These are phyloP conservation scores for Nematocida homosporus DNA, from an alignment of 371 early-diverging fungal species.

Conservation along the genomic window DNA sequence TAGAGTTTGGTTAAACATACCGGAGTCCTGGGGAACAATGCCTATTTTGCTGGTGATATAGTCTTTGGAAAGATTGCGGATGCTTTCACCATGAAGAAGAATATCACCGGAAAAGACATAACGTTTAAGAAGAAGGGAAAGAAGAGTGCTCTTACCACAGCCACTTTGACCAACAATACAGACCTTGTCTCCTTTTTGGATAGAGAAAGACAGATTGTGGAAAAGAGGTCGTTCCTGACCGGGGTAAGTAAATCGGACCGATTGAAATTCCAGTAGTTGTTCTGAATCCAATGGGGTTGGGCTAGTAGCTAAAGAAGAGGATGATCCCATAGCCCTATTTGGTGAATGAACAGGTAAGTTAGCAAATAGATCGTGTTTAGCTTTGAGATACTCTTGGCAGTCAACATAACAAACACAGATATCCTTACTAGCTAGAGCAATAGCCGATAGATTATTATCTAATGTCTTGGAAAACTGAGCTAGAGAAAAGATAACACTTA, in stretches of 20 bases:
- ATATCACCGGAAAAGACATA: conserved; percentile 77
- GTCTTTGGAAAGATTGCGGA: conserved; percentile 70
- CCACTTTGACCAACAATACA: conserved; percentile 92
- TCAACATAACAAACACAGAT: conserved; percentile 29
- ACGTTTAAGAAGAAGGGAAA: conserved; percentile 74
- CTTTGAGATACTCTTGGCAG: conserved; percentile 27
- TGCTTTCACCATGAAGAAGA: conserved; percentile 73
- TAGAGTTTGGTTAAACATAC: conserved; percentile 75
- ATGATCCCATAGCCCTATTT: background rate
- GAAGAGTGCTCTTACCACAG: conserved; percentile 90
- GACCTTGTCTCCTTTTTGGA: conserved; percentile 70
- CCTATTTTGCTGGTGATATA: conserved; percentile 73
- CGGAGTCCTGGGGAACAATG: conserved; percentile 80
- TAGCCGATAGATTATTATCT: conserved; percentile 24
- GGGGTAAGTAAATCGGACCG: conserved; percentile 25
- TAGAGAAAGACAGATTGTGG: conserved; percentile 73
- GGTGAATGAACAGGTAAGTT: background rate
- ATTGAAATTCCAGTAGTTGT: conserved; percentile 16
- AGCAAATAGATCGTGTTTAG: background rate
- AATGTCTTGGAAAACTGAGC: background rate
- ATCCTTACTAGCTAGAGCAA: conserved; percentile 37
- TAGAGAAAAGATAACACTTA: background rate
- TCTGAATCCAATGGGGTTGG: background rate
- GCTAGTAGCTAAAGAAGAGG: background rate
- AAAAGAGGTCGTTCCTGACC: conserved; percentile 70